phyloP scores from a whole-genome alignment of 2,329 filamentous ascomycete genomes.

The Juglanconis oblonga region DNA sequence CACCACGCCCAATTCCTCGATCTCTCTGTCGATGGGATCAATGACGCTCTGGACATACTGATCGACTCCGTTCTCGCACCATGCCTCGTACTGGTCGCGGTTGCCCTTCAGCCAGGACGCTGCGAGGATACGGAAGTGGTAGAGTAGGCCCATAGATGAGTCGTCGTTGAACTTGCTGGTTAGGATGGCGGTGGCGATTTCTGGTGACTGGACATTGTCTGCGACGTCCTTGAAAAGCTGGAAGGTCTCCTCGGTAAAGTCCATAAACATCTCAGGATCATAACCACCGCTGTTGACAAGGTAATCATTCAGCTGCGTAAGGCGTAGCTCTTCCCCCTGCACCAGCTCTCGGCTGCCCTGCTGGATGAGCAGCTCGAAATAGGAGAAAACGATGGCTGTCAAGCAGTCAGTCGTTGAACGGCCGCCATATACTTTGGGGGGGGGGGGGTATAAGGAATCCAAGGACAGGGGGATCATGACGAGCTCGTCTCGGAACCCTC shows the following conservation, averaged over 20 bases:
- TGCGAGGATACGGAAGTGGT: constrained; percentile 78
- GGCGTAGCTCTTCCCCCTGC: constrained; percentile 66
- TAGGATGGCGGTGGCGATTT: constrained; percentile 52
- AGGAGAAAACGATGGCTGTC: constrained; percentile 84
- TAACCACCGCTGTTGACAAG: constrained; percentile 72
- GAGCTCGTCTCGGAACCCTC: not conserved
- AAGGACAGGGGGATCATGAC: not conserved
- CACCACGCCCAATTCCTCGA: constrained; percentile 83
- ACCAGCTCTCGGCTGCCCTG: constrained; percentile 63
- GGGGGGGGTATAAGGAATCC: not conserved
- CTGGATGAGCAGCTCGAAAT: constrained; percentile 81
- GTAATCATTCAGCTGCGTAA: constrained; percentile 68
- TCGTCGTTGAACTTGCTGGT: constrained; percentile 71
- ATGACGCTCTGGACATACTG: constrained; percentile 69
- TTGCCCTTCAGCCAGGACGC: constrained; percentile 81
- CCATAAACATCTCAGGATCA: constrained; percentile 68
- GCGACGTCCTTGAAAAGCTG: constrained; percentile 64
- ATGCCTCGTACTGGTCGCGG: constrained; percentile 66
- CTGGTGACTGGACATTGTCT: constrained; percentile 56
- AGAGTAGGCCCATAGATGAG: constrained; percentile 72
- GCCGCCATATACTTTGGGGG: not conserved
- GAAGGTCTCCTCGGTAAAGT: constrained; percentile 76
- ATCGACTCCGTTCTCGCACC: constrained; percentile 58
- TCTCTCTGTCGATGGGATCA: constrained; percentile 75
- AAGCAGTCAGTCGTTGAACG: constrained; percentile 5